These are phyloP conservation scores for Thozetella sp. DNA, from an alignment of 495 filamentous ascomycete species.

Conservation along the genomic window DNA sequence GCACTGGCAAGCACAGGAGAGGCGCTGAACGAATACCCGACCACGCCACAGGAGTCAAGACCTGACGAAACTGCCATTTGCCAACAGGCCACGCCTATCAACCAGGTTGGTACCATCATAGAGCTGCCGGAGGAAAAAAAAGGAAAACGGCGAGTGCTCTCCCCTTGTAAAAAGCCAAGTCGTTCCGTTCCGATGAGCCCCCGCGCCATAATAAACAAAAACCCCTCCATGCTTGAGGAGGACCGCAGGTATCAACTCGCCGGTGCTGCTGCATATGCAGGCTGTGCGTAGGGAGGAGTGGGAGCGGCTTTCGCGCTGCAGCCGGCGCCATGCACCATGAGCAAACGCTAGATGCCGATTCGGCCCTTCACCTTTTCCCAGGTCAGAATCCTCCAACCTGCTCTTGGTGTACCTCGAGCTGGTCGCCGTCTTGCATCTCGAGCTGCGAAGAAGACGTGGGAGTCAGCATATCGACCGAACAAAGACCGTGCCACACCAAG, in stretches of 20 bases:
- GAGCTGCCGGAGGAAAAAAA: not conserved
- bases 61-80: constrained; percentile 1
- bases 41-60: too few relatives aligned
- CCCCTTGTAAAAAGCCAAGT: not conserved
- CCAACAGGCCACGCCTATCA: not conserved
- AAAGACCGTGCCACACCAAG: constrained; percentile 4
- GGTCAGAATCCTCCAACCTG: constrained; percentile 77
- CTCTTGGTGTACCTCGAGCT: constrained; percentile 97
- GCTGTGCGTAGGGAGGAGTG: too few relatives aligned
- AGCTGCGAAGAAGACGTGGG: constrained; percentile 54
- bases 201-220: not conserved
- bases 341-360: too few relatives aligned
- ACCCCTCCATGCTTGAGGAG: not conserved
- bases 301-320: too few relatives aligned
- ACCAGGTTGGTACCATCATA: not conserved
- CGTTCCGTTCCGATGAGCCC: not conserved
- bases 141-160: not conserved
- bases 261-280: not conserved
- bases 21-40: not conserved
- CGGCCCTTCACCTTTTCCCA: not conserved
- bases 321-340: not conserved
- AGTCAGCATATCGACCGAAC: constrained; percentile 8
- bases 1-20: too few relatives aligned
- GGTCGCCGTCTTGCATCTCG: constrained; percentile 96
- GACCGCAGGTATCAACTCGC: not conserved